phyloP scores from a whole-genome alignment of 2,329 filamentous ascomycete species.

The Aureobasidium leucospermi region DNA sequence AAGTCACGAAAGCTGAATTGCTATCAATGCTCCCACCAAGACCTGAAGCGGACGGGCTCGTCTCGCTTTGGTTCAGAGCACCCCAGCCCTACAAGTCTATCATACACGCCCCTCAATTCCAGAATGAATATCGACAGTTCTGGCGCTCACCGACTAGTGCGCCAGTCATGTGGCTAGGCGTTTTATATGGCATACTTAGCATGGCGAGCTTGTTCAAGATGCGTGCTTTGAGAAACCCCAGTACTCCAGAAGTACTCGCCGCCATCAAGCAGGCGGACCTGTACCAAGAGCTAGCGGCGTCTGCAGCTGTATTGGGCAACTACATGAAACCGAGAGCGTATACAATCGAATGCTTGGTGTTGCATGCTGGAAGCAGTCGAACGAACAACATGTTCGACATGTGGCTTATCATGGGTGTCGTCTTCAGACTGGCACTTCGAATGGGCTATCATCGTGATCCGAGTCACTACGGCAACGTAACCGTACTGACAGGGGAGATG shows the following conservation, averaged over 20 bases:
- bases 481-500: slow-evolving; percentile 40
- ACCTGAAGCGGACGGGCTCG: slow-evolving; percentile 23
- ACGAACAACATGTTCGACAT: slow-evolving; percentile 28
- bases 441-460: slow-evolving; percentile 43
- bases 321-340: slow-evolving; percentile 40
- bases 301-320: slow-evolving; percentile 27
- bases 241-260: slow-evolving; percentile 15
- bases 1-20: slow-evolving; percentile 25
- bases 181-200: slow-evolving; percentile 41
- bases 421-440: slow-evolving; percentile 33
- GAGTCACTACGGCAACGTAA: slow-evolving; percentile 34
- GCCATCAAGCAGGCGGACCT: slow-evolving; percentile 19
- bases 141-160: slow-evolving; percentile 34
- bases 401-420: slow-evolving; percentile 36
- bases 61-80: slow-evolving; percentile 29
- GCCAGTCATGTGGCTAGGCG: slow-evolving; percentile 40
- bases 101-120: slow-evolving; percentile 49
- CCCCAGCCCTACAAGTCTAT: slow-evolving; percentile 40
- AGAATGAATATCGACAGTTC: slow-evolving; percentile 38
- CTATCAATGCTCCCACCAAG: slow-evolving; percentile 28
- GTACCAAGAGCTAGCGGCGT: slow-evolving; percentile 26
- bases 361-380: slow-evolving; percentile 27
- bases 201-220: slow-evolving; percentile 30
- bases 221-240: slow-evolving; percentile 20
- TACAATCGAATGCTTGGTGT: slow-evolving; percentile 34